Conservation (phyloP, 2,329 filamentous ascomycete species). For the Pseudopyrenochaeta lycopersici region DNA sequence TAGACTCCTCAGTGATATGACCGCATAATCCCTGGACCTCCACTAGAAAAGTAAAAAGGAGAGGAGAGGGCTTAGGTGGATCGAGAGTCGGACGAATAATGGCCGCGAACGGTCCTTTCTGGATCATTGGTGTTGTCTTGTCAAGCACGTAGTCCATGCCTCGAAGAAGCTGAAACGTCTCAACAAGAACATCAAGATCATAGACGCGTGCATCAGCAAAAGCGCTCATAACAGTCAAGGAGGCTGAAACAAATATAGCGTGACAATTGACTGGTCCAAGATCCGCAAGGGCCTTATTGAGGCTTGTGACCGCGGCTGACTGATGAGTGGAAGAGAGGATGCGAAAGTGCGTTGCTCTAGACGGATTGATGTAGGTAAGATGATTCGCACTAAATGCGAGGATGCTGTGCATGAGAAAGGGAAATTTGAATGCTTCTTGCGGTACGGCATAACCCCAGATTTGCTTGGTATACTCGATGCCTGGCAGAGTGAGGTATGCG, state of each 20-base stretch:
- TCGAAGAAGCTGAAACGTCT: slow-evolving; percentile 38
- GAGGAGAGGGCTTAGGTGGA: slow-evolving; percentile 22
- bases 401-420: slow-evolving; percentile 51
- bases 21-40: slow-evolving; percentile 24
- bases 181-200: slow-evolving; percentile 33
- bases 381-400: slow-evolving; percentile 50
- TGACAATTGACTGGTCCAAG: slow-evolving; percentile 38
- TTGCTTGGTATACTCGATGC: slow-evolving; percentile 29
- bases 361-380: slow-evolving; percentile 40
- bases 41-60: slow-evolving; percentile 30
- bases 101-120: slow-evolving; percentile 31
- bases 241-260: slow-evolving; percentile 35
- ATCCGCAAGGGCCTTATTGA: slow-evolving; percentile 32
- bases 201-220: slow-evolving; percentile 30
- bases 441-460: slow-evolving; percentile 48
- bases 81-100: slow-evolving; percentile 18
- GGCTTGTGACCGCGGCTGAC: slow-evolving; percentile 27
- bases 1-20: slow-evolving; percentile 8
- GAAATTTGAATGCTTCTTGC: slow-evolving; percentile 42
- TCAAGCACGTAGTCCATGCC: slow-evolving; percentile 36
- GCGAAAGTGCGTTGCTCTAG: slow-evolving; percentile 23
- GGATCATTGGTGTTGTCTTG: slow-evolving; percentile 23
- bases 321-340: slow-evolving; percentile 41
- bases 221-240: slow-evolving; percentile 33
- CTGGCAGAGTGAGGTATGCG: slow-evolving; percentile 31